Percentiles rank a stretch among this genome's conserved stretches.
phyloP scores from a whole-genome alignment of 208 protist genomes.

The Acanthamoeba pearcei region DNA sequence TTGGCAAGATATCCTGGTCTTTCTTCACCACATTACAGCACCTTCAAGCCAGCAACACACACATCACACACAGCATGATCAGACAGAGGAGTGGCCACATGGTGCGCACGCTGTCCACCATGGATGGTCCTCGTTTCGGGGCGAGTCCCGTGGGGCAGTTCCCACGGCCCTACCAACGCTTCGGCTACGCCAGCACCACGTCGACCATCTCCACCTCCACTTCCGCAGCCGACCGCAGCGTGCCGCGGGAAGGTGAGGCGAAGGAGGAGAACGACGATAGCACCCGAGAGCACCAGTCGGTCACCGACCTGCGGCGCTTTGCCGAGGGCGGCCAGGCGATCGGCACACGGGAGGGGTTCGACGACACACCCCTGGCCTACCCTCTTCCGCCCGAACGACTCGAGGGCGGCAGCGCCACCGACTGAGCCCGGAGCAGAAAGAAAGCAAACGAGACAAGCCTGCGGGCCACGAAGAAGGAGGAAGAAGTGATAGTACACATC shows the following conservation, averaged over 20 bases:
- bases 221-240: background rate
- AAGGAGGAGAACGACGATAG: background rate
- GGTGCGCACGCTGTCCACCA: constrained; percentile 5
- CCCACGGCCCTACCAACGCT: background rate
- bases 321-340: constrained; percentile 24
- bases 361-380: constrained; percentile 8
- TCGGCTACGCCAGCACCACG: background rate
- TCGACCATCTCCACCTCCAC: background rate
- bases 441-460: background rate
- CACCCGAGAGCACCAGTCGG: background rate
- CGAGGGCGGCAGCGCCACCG: constrained; percentile 38
- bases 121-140: background rate
- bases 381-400: constrained; percentile 31
- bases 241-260: background rate
- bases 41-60: background rate
- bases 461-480: background rate
- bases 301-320: constrained; percentile 38
- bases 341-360: constrained; percentile 24
- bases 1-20: background rate
- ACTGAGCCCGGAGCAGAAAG: background rate
- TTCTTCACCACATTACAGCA: background rate
- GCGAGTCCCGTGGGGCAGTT: background rate
- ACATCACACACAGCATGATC: background rate
- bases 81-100: constrained; percentile 19
- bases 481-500: background rate